Evolutionary conservation across 2,329 filamentous ascomycete species (phyloP).

Genomic region (Ceratocystis destructans): DNA sequence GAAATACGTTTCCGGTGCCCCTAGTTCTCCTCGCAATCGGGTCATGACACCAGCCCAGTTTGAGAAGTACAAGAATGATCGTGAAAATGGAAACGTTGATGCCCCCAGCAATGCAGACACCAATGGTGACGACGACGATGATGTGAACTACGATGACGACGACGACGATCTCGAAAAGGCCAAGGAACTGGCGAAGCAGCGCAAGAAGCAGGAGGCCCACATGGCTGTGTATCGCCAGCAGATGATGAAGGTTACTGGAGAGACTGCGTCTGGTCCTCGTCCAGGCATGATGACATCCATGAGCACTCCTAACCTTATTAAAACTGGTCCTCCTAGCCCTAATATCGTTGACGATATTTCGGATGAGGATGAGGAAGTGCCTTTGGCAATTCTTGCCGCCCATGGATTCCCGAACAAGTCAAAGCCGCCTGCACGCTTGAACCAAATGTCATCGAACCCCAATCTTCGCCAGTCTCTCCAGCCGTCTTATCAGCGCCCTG

Average conservation of each 20-base stretch:
- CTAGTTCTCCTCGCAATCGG: conserved; percentile 45
- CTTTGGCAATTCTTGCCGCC: conserved; percentile 71
- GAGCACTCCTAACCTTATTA: conserved; percentile 48
- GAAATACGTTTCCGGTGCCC: conserved; percentile 26
- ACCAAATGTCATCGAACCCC: conserved; percentile 52
- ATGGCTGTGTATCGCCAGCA: conserved; percentile 82
- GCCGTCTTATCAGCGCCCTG: conserved; percentile 30
- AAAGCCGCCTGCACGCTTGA: conserved; percentile 56
- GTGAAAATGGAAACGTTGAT: conserved; percentile 41
- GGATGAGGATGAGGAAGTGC: conserved; percentile 79
- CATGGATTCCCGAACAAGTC: conserved; percentile 76
- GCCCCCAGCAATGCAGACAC: conserved; percentile 29
- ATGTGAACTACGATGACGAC: conserved; percentile 55
- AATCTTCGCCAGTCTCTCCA: conserved; percentile 48
- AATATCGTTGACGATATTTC: conserved; percentile 37
- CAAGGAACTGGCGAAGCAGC: conserved; percentile 57
- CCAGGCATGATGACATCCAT: conserved; percentile 42
- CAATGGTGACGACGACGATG: conserved; percentile 46
- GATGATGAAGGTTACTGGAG: conserved; percentile 89
- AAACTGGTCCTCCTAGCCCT: conserved; percentile 23
- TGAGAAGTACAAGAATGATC: conserved; percentile 64
- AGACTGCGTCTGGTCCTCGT: conserved; percentile 29
- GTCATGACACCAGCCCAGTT: conserved; percentile 87
- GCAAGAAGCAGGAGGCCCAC: conserved; percentile 79
- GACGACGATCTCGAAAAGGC: conserved; percentile 69